These are phyloP conservation scores for Penicillium chermesinum DNA, from an alignment of 495 filamentous ascomycete genomes.

Conservation along the genomic window DNA sequence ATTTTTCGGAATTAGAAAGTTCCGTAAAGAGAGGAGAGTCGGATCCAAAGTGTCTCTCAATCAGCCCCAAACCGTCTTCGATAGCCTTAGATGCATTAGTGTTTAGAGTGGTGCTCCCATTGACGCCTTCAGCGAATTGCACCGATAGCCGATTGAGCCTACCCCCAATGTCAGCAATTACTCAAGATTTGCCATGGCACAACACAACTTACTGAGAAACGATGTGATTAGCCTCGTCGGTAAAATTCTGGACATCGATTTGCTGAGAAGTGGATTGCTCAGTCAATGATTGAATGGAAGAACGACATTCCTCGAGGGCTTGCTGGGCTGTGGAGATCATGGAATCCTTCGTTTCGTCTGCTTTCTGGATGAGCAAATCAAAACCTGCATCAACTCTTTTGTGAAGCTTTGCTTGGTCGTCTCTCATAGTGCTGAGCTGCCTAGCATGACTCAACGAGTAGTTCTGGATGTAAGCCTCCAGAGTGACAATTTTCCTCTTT, in stretches of 20 bases:
- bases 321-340: conserved; percentile 11
- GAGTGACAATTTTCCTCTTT: conserved; percentile 18
- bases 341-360: conserved; percentile 8
- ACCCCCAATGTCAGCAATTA: conserved; percentile 13
- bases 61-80: conserved; percentile 16
- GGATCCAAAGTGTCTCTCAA: conserved; percentile 16
- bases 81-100: conserved; percentile 8
- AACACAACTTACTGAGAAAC: conserved; percentile 19
- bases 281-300: conserved; percentile 13
- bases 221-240: conserved; percentile 10
- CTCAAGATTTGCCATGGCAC: background rate
- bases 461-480: conserved; percentile 35
- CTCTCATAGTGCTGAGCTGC: conserved; percentile 20
- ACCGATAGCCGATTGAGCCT: conserved; percentile 6
- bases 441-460: conserved; percentile 21
- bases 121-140: conserved; percentile 13
- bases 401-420: conserved; percentile 23
- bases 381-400: conserved; percentile 17
- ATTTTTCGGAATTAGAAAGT: conserved; percentile 14
- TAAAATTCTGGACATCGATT: conserved; percentile 18
- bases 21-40: conserved; percentile 22
- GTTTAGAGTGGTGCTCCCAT: conserved; percentile 14
- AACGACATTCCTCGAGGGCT: conserved; percentile 14
- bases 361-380: conserved; percentile 6
- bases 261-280: conserved; percentile 15